Percentiles rank a stretch among this genome's conserved stretches.
phyloP scores from a whole-genome alignment of 768 basidiomycete genomes.

The Saitozyma podzolica region DNA sequence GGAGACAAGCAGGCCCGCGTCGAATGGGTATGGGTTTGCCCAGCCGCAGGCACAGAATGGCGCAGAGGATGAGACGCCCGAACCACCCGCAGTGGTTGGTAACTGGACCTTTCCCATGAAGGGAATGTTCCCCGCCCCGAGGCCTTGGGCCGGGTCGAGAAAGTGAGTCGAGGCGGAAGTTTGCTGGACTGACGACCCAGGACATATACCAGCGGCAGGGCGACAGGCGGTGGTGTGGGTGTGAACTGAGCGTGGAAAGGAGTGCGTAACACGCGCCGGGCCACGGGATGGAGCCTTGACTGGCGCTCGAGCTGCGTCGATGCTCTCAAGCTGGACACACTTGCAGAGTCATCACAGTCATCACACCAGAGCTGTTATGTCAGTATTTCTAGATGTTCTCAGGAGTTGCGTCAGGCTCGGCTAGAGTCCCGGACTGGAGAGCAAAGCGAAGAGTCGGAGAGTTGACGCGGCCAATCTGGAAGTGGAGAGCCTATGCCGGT shows the following conservation, averaged over 20 bases:
- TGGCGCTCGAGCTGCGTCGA: background rate
- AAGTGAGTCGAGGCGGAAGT: slow-evolving; percentile 36
- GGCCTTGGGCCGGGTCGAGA: slow-evolving; percentile 35
- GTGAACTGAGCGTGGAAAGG: background rate
- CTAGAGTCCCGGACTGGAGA: background rate
- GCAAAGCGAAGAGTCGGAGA: background rate
- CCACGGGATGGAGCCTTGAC: background rate
- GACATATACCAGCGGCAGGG: slow-evolving; percentile 1
- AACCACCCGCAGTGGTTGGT: slow-evolving; percentile 49
- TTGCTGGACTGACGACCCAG: background rate
- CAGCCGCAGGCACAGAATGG: slow-evolving; percentile 20
- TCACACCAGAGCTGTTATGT: no score
- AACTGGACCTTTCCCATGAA: slow-evolving; percentile 51
- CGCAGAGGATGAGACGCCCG: slow-evolving; percentile 24
- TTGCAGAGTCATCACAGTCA: no score
- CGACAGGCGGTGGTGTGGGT: slow-evolving; percentile 2
- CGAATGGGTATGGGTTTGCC: slow-evolving; percentile 31
- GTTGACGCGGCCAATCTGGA: background rate
- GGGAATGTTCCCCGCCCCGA: slow-evolving; percentile 51
- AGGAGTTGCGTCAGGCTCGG: background rate
- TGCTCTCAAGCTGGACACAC: no score
- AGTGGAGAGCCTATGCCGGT: background rate
- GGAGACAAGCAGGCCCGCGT: background rate
- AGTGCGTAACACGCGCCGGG: background rate
- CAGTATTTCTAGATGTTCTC: background rate